Percentiles rank a stretch among this genome's conserved stretches.
Conservation (phyloP, 192 early-diverging fungal genomes). For the Obelidium mucronatum region DNA sequence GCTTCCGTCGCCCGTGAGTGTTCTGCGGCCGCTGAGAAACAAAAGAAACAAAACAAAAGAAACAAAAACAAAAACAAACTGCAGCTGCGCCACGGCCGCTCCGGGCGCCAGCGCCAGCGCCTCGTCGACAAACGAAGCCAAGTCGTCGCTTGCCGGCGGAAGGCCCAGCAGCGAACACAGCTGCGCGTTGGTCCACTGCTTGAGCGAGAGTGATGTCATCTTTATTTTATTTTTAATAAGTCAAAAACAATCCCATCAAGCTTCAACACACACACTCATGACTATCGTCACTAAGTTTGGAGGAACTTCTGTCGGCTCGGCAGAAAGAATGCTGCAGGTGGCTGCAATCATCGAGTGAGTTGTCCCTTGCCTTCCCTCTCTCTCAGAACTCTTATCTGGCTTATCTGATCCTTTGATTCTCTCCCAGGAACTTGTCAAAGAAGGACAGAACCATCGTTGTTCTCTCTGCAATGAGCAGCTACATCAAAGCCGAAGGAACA, state of each 20-base stretch:
- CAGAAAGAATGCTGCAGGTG: conserved; percentile 62
- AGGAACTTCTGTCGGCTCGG: conserved; percentile 91
- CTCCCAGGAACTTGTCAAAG: conserved; percentile 48
- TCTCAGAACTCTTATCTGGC: conserved; percentile 18
- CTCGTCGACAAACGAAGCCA: conserved; percentile 18
- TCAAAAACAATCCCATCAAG: background rate
- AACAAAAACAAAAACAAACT: conserved; percentile 1
- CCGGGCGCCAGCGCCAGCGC: conserved; percentile 7
- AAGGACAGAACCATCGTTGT: conserved; percentile 87
- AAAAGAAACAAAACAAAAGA: background rate
- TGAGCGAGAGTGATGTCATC: background rate
- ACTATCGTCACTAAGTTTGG: conserved; percentile 84
- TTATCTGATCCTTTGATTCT: background rate
- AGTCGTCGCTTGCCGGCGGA: conserved; percentile 11
- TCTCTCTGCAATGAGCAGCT: conserved; percentile 92
- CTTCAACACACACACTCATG: conserved; percentile 1
- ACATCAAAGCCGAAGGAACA: conserved; percentile 88
- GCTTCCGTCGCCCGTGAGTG: background rate
- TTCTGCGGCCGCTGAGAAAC: background rate
- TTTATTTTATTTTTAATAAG: background rate
- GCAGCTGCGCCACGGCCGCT: conserved; percentile 33
- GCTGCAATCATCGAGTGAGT: conserved; percentile 84
- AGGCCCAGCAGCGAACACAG: conserved; percentile 38
- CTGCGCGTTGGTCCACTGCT: conserved; percentile 32
- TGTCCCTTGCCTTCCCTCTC: no score